These are phyloP conservation scores for Ulota crispa DNA, from an alignment of 225 moss, liverwort and hornwort genomes.

Conservation along the genomic window DNA sequence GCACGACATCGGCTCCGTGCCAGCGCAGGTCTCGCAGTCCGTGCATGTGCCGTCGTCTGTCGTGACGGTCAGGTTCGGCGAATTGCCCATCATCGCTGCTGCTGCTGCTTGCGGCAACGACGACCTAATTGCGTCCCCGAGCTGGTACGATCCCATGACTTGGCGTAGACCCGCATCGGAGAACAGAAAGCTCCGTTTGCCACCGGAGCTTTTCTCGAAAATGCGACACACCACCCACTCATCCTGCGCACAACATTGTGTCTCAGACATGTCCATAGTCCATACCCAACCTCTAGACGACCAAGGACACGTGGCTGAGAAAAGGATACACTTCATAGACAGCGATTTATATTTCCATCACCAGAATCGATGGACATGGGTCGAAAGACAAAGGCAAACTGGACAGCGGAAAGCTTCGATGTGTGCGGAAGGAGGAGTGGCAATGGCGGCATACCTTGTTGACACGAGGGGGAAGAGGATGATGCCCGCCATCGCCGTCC, in stretches of 20 bases:
- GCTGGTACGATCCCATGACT: slow-evolving; percentile 35
- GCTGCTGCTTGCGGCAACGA: slow-evolving; percentile 13
- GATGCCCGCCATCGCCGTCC: slow-evolving; percentile 43
- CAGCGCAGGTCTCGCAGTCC: slow-evolving; percentile 58
- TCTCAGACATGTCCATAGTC: background rate
- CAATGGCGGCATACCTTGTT: slow-evolving; percentile 36
- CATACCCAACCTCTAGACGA: background rate
- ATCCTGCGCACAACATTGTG: slow-evolving; percentile 35
- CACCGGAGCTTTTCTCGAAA: slow-evolving; percentile 57
- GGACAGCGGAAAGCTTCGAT: background rate
- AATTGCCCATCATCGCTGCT: slow-evolving; percentile 41
- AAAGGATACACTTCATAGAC: background rate
- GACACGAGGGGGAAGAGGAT: slow-evolving; percentile 35
- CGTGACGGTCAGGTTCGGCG: slow-evolving; percentile 56
- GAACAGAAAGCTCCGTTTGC: slow-evolving; percentile 49
- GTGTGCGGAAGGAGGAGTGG: background rate
- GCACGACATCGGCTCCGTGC: slow-evolving; percentile 56
- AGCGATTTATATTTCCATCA: too few species aligned
- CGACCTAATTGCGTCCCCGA: slow-evolving; percentile 41
- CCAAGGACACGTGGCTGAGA: background rate
- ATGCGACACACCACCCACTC: slow-evolving; percentile 71
- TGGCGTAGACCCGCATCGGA: slow-evolving; percentile 38
- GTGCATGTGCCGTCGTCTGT: slow-evolving; percentile 62
- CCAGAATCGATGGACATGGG: background rate
- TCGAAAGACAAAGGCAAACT: background rate